These are phyloP conservation scores for Solidago caesia DNA, from an alignment of 129 eudicot genomes.

Conservation along the genomic window DNA sequence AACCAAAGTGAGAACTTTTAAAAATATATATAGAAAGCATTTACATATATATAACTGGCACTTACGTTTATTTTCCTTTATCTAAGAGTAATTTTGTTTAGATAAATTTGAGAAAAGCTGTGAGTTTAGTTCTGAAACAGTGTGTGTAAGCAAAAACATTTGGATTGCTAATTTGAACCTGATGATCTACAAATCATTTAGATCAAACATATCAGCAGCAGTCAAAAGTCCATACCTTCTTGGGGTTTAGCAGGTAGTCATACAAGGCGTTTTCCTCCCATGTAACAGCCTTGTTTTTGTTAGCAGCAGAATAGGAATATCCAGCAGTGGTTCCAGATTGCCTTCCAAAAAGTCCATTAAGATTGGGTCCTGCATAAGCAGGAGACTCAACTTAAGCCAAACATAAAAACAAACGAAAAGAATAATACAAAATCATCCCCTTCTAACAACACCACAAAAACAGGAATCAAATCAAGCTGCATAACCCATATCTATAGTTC, in stretches of 20 bases:
- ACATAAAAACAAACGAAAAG: not conserved
- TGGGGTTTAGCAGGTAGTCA: slow-evolving; percentile 80
- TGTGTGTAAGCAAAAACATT: not conserved
- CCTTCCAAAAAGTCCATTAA: slow-evolving; percentile 86
- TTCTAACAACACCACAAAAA: not conserved
- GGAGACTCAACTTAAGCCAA: slow-evolving; percentile 7
- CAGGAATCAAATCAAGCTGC: not conserved
- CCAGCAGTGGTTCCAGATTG: slow-evolving; percentile 90
- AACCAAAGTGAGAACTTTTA: not conserved
- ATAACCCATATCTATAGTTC: not conserved
- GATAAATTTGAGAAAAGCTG: not conserved
- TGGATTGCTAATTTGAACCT: not conserved
- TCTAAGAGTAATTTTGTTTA: not conserved
- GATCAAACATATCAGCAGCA: not conserved
- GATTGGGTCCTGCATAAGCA: slow-evolving; percentile 63
- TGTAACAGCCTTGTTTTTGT: slow-evolving; percentile 78
- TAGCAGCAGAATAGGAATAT: slow-evolving; percentile 85
- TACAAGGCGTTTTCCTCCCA: slow-evolving; percentile 80
- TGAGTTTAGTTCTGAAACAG: not conserved
- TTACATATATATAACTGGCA: not conserved
- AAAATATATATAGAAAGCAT: too few relatives aligned
- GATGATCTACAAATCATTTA: not conserved
- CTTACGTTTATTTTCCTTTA: not conserved
- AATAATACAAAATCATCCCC: not conserved
- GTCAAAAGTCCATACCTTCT: slow-evolving; percentile 53